Percentiles rank a stretch among this genome's conserved stretches.
These are phyloP conservation scores for Xylaria bambusicola DNA, from an alignment of 495 filamentous ascomycete genomes.

Conservation along the genomic window DNA sequence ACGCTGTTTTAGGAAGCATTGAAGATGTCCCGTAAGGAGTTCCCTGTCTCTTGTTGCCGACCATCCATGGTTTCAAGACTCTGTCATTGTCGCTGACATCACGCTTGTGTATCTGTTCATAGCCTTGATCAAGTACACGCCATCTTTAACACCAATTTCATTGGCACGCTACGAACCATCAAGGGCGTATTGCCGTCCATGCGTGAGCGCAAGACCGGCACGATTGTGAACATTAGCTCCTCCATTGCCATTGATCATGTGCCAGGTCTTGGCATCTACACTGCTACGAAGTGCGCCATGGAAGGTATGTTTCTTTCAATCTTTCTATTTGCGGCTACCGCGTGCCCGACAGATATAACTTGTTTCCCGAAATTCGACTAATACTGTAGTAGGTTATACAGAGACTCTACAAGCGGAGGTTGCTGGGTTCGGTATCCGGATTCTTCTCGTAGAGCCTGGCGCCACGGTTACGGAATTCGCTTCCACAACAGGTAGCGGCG, in stretches of 20 bases:
- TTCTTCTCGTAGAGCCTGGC: slow-evolving; percentile 41
- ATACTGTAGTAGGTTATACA: slow-evolving; percentile 24
- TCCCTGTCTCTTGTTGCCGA: no score
- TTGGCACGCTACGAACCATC: slow-evolving; percentile 45
- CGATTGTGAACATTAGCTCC: slow-evolving; percentile 44
- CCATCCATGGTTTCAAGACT: no score
- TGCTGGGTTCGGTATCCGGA: slow-evolving; percentile 39
- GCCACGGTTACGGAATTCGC: slow-evolving; percentile 18
- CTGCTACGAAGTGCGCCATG: slow-evolving; percentile 45
- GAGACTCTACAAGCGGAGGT: slow-evolving; percentile 38
- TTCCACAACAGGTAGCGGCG: slow-evolving; percentile 11
- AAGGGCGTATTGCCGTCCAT: slow-evolving; percentile 52
- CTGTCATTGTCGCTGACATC: not conserved
- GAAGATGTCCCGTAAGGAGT: slow-evolving; percentile 44
- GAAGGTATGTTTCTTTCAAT: slow-evolving; percentile 27
- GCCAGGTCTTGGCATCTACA: slow-evolving; percentile 39
- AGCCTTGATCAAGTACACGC: slow-evolving; percentile 34
- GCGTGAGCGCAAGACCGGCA: slow-evolving; percentile 44
- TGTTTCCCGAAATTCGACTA: no score
- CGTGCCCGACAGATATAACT: no score
- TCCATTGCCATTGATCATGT: slow-evolving; percentile 27
- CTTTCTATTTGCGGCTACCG: no score
- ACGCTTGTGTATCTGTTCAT: not conserved
- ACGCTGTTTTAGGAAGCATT: slow-evolving; percentile 43
- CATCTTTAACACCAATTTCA: slow-evolving; percentile 49